These are phyloP conservation scores for Tolypocladium guangdongense DNA, from an alignment of 2,329 filamentous ascomycete genomes.

Conservation along the genomic window DNA sequence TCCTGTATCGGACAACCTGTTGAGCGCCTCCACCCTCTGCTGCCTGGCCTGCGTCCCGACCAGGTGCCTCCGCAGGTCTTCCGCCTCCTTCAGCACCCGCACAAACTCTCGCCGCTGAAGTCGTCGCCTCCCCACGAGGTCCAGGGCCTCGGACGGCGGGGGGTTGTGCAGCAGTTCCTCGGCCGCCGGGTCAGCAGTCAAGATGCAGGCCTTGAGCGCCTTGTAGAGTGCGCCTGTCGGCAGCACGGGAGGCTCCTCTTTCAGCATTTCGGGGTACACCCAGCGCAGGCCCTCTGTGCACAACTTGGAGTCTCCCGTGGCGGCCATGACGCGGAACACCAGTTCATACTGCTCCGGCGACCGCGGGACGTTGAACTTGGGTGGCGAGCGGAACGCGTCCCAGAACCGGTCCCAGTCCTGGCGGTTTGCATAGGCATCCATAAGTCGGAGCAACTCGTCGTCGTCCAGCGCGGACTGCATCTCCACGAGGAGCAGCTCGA, in stretches of 20 bases:
- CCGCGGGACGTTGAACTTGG: slow-evolving; percentile 37
- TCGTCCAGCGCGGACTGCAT: slow-evolving; percentile 25
- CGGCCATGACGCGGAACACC: slow-evolving; percentile 38
- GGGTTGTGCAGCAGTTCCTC: slow-evolving; percentile 17
- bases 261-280: slow-evolving; percentile 48
- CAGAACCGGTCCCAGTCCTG: slow-evolving; percentile 47
- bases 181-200: slow-evolving; percentile 41
- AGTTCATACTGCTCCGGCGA: slow-evolving; percentile 43
- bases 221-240: slow-evolving; percentile 31
- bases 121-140: slow-evolving; percentile 8
- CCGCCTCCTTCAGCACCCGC: slow-evolving; percentile 19
- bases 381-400: slow-evolving; percentile 46
- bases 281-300: slow-evolving; percentile 39
- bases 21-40: slow-evolving; percentile 6
- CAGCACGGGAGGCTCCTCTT: slow-evolving; percentile 39
- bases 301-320: slow-evolving; percentile 27
- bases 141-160: slow-evolving; percentile 1
- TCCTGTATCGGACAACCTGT: slow-evolving; percentile 1
- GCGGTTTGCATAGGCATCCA: slow-evolving; percentile 34
- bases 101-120: slow-evolving; percentile 21
- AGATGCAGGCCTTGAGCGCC: slow-evolving; percentile 42
- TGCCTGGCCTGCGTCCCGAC: slow-evolving; percentile 5
- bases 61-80: slow-evolving; percentile 10
- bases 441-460: slow-evolving; percentile 28
- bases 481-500: slow-evolving; percentile 33